A percentile compares a stretch with the other conserved stretches of the same genome.
Conservation (phyloP, 768 basidiomycete species). For the Hysterangium stoloniferum region DNA sequence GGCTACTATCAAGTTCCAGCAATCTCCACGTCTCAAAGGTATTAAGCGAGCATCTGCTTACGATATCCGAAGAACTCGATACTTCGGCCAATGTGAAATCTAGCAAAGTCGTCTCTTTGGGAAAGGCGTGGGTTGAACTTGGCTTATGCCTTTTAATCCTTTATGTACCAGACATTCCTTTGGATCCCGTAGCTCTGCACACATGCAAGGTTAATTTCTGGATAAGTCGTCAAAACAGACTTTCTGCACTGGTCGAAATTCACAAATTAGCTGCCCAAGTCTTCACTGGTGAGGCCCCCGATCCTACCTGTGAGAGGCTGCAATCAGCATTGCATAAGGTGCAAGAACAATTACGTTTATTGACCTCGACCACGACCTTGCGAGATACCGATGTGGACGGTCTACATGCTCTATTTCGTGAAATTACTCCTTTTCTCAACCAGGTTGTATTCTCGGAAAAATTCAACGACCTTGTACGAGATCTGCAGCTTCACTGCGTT, state of each 20-base stretch:
- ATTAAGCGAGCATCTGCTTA: background rate
- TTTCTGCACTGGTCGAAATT: conserved; percentile 44
- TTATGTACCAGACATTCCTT: conserved; percentile 73
- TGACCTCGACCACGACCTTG: conserved; percentile 1
- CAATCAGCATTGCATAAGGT: no score
- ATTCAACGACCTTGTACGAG: conserved; percentile 38
- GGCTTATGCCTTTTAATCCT: conserved; percentile 56
- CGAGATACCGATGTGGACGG: conserved; percentile 18
- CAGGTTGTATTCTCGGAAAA: conserved; percentile 46
- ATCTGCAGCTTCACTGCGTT: conserved; percentile 8
- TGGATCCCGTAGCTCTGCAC: conserved; percentile 77
- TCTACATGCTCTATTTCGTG: conserved; percentile 29
- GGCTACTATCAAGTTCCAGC: background rate
- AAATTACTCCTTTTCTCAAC: conserved; percentile 52
- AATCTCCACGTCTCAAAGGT: conserved; percentile 1
- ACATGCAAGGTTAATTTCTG: conserved; percentile 39
- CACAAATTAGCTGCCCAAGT: conserved; percentile 49
- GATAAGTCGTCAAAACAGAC: conserved; percentile 29
- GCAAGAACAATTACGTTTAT: no score
- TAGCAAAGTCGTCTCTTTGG: background rate
- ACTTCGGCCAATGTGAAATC: background rate
- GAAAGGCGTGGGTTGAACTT: conserved; percentile 49
- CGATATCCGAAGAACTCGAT: background rate
- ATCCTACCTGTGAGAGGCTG: no score
- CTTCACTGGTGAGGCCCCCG: conserved; percentile 48